phyloP scores from a whole-genome alignment of 306 rosid species.

The Trichosanthes cucumerina region DNA sequence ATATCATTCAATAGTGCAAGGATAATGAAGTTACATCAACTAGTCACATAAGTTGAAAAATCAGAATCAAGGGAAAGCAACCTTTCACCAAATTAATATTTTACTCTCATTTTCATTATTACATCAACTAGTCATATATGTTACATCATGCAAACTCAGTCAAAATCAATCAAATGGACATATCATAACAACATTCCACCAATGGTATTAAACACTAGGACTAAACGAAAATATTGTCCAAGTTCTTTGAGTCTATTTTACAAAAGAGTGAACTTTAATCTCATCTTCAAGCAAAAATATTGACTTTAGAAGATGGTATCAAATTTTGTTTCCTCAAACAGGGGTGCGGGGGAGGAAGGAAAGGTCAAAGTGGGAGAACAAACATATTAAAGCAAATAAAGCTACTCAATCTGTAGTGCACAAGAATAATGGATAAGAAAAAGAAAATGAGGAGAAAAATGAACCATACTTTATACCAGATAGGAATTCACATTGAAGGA shows the following conservation, averaged over 20 bases:
- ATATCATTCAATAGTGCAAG: too few species aligned
- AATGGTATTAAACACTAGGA: too few species aligned
- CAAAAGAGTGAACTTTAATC: not conserved
- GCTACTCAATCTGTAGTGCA: not conserved
- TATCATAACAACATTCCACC: too few species aligned
- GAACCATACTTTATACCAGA: constrained; percentile 61
- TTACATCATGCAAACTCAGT: too few species aligned
- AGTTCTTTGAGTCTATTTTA: not conserved
- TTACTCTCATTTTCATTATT: too few species aligned
- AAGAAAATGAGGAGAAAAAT: constrained; percentile 2
- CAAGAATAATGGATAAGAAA: not conserved
- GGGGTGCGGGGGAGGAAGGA: not conserved
- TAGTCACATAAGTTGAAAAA: too few species aligned
- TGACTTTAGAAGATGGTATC: not conserved
- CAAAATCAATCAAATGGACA: too few species aligned
- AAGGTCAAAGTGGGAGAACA: not conserved
- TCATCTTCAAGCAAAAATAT: not conserved
- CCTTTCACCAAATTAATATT: too few species aligned
- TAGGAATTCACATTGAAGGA: constrained; percentile 66
- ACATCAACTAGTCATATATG: too few species aligned
- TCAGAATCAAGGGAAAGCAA: too few species aligned
- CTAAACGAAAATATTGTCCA: too few species aligned
- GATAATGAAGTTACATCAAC: too few species aligned
- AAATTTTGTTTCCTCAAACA: not conserved
- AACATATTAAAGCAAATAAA: not conserved